Percentiles rank a stretch among this genome's conserved stretches.
These are phyloP conservation scores for Phlebiopsis flavidoalba DNA, from an alignment of 768 basidiomycete genomes.

Conservation along the genomic window DNA sequence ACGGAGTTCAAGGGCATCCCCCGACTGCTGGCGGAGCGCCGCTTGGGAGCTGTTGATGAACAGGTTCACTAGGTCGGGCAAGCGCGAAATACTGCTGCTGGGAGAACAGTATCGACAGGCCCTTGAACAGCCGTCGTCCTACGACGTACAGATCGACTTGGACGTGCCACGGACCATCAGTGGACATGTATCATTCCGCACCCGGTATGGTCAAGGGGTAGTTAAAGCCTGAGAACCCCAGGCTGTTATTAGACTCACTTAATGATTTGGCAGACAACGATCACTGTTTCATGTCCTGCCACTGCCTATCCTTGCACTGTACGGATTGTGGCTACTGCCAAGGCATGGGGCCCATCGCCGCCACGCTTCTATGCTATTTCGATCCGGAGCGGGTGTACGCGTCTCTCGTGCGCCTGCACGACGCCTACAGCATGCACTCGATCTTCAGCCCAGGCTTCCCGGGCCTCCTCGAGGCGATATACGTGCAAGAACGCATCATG, in stretches of 20 bases:
- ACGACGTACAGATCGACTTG: constrained; percentile 96
- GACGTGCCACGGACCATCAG: constrained; percentile 96
- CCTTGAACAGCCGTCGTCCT: constrained; percentile 76
- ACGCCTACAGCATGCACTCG: constrained; percentile 79
- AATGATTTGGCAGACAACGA: constrained; percentile 62
- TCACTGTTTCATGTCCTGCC: constrained; percentile 93
- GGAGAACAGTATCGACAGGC: constrained; percentile 51
- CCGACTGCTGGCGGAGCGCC: constrained; percentile 91
- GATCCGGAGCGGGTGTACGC: constrained; percentile 86
- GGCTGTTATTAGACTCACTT: neutral
- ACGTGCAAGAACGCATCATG: constrained; percentile 88
- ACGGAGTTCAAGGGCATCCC: constrained; percentile 91
- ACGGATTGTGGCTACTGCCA: constrained; percentile 91
- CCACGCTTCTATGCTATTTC: constrained; percentile 91
- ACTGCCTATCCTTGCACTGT: constrained; percentile 86
- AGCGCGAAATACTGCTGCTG: constrained; percentile 38
- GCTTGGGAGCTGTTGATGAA: constrained; percentile 85
- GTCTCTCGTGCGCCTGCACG: constrained; percentile 82
- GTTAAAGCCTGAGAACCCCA: constrained; percentile 23
- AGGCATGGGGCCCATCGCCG: constrained; percentile 97
- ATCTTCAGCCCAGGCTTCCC: constrained; percentile 95
- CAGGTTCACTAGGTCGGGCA: constrained; percentile 41
- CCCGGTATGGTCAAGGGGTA: constrained; percentile 92
- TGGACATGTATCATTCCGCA: constrained; percentile 91
- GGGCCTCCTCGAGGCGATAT: constrained; percentile 92